Conservation (phyloP, 2,329 filamentous ascomycete species). For the Penicillium vulpinum region DNA sequence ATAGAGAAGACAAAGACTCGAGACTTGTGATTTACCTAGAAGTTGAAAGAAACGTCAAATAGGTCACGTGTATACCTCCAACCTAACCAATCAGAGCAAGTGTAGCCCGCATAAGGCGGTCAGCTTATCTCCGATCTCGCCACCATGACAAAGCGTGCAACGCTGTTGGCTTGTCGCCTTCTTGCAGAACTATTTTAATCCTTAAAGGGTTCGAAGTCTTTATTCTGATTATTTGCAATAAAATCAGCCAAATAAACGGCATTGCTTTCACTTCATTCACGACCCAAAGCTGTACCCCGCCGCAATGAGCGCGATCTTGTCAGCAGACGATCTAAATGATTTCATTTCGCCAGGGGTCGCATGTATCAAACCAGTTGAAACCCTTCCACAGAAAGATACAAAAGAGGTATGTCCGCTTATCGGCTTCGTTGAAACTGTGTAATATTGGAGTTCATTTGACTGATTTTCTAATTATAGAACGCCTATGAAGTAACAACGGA, state of each 20-base stretch:
- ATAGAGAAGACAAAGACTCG: background rate
- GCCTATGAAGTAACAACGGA: slow-evolving; percentile 89
- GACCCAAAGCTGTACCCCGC: slow-evolving; percentile 17
- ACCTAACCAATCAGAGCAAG: background rate
- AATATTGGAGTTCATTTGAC: slow-evolving; percentile 4
- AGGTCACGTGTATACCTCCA: background rate
- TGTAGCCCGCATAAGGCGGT: slow-evolving; percentile 20
- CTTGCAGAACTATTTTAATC: slow-evolving; percentile 8
- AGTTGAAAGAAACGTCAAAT: background rate
- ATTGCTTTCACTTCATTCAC: slow-evolving; percentile 2
- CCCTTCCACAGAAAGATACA: slow-evolving; percentile 67
- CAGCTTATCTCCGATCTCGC: slow-evolving; percentile 36
- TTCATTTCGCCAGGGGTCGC: slow-evolving; percentile 97
- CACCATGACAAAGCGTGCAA: slow-evolving; percentile 36
- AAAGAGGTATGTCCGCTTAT: slow-evolving; percentile 43
- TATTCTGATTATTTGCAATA: background rate
- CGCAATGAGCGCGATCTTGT: slow-evolving; percentile 94
- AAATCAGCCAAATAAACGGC: background rate
- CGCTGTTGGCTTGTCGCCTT: slow-evolving; percentile 16
- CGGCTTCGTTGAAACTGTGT: slow-evolving; percentile 4
- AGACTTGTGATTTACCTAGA: background rate
- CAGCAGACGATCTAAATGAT: slow-evolving; percentile 94
- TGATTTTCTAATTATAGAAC: slow-evolving; percentile 45
- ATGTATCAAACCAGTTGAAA: slow-evolving; percentile 97
- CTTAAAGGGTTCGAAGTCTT: background rate